These are phyloP conservation scores for Asclepias syriaca DNA, from an alignment of 257 asterid species.

Conservation along the genomic window DNA sequence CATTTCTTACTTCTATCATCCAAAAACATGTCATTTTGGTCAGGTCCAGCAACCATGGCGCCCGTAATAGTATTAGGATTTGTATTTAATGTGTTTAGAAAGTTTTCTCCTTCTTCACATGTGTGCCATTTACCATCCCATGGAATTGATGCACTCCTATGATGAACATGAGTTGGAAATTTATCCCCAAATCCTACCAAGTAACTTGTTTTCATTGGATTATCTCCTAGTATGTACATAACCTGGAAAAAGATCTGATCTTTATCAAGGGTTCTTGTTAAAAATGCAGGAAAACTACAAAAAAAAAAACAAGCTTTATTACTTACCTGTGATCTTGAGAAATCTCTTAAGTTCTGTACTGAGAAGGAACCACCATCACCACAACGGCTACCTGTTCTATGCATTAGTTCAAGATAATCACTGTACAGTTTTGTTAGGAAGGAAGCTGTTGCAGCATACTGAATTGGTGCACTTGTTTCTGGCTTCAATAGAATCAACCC, in stretches of 20 bases:
- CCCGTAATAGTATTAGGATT: constrained; percentile 45
- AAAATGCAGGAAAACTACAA: neutral
- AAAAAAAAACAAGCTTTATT: neutral
- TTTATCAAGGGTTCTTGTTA: neutral
- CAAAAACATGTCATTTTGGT: constrained; percentile 30
- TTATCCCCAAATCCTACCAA: constrained; percentile 45
- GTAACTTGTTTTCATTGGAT: constrained; percentile 55
- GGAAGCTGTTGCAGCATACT: constrained; percentile 53
- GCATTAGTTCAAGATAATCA: constrained; percentile 47
- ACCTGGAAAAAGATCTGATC: constrained; percentile 24
- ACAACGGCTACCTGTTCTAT: constrained; percentile 28
- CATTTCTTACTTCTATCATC: constrained; percentile 34
- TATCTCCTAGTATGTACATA: constrained; percentile 52
- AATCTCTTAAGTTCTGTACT: constrained; percentile 24
- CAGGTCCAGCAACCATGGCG: constrained; percentile 62
- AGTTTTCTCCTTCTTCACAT: constrained; percentile 38
- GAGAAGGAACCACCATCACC: constrained; percentile 26
- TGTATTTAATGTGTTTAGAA: constrained; percentile 20
- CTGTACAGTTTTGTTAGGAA: constrained; percentile 54
- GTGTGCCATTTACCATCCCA: constrained; percentile 28
- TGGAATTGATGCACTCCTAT: constrained; percentile 60
- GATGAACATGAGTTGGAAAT: constrained; percentile 45
- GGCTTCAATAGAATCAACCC: constrained; percentile 46
- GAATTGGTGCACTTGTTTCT: constrained; percentile 32
- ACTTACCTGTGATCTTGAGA: constrained; percentile 46